Evolutionary conservation across 2,329 filamentous ascomycete species (phyloP).

Genomic region (Microdochium bolleyi): DNA sequence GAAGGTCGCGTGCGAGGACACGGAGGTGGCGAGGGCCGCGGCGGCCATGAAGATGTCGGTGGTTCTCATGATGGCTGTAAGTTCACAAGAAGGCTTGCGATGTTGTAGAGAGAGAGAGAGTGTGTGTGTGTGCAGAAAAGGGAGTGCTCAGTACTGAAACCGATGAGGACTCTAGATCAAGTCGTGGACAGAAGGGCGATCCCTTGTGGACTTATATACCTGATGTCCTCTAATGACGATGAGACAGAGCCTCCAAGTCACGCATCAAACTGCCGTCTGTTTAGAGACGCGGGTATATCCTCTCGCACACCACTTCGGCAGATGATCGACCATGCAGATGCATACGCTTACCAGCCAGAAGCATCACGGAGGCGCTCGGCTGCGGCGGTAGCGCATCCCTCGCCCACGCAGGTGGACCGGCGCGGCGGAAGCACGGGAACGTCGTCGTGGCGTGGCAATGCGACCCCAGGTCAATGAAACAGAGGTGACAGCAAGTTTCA

Average conservation of each 20-base stretch:
- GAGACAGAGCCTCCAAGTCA: background rate
- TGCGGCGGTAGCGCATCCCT: background rate
- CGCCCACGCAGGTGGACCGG: background rate
- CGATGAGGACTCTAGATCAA: background rate
- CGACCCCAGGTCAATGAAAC: background rate
- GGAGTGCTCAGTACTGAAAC: background rate
- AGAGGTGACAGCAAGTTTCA: background rate
- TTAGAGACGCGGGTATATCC: background rate
- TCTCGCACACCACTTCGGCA: background rate
- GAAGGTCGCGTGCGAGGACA: slow-evolving; percentile 39
- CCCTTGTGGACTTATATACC: too few relatives aligned
- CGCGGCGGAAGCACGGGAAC: background rate
- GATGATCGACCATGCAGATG: background rate
- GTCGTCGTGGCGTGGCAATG: background rate
- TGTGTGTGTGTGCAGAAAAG: too few relatives aligned
- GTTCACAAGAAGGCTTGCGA: background rate
- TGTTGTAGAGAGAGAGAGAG: background rate
- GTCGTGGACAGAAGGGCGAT: too few relatives aligned
- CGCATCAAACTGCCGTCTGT: background rate
- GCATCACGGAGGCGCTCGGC: background rate
- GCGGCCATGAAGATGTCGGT: slow-evolving; percentile 18
- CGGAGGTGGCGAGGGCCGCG: slow-evolving; percentile 24
- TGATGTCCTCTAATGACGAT: too few relatives aligned
- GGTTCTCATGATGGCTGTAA: slow-evolving; percentile 22
- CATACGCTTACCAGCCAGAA: background rate